These are phyloP conservation scores for Suillus ampliporus DNA, from an alignment of 768 basidiomycete genomes.

Conservation along the genomic window DNA sequence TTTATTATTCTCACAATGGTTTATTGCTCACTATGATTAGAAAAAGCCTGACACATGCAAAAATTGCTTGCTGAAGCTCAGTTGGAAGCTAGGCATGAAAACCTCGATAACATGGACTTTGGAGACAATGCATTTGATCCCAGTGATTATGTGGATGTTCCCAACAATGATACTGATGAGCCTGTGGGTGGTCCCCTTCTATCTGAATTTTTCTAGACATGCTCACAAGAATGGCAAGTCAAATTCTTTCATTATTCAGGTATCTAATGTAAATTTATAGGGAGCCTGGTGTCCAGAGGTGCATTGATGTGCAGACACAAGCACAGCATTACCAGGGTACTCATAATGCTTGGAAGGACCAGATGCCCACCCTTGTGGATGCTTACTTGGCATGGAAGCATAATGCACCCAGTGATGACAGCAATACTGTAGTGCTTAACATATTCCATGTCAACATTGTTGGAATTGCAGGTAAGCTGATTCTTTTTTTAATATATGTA, in stretches of 20 bases:
- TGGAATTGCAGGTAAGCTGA: background rate
- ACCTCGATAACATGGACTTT: background rate
- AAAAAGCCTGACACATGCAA: no score
- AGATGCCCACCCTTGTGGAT: background rate
- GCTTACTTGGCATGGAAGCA: slow-evolving; percentile 3
- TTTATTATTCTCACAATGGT: no score
- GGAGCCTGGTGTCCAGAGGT: background rate
- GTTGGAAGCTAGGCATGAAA: background rate
- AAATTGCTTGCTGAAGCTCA: background rate
- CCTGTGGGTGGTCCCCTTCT: background rate
- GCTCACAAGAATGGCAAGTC: background rate
- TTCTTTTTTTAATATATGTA: background rate
- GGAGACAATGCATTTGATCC: background rate
- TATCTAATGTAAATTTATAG: slow-evolving; percentile 2
- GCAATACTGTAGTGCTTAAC: background rate
- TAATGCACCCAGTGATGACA: background rate
- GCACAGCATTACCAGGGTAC: background rate
- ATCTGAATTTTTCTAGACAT: slow-evolving; percentile 1
- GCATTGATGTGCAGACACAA: background rate
- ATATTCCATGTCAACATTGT: slow-evolving; percentile 1
- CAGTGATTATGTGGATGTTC: background rate
- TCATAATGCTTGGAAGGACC: background rate
- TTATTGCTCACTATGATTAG: no score
- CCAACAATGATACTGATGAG: background rate
- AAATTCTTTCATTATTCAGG: background rate